Conservation (phyloP, 371 early-diverging fungal genomes). For the Lichtheimia ornata region DNA sequence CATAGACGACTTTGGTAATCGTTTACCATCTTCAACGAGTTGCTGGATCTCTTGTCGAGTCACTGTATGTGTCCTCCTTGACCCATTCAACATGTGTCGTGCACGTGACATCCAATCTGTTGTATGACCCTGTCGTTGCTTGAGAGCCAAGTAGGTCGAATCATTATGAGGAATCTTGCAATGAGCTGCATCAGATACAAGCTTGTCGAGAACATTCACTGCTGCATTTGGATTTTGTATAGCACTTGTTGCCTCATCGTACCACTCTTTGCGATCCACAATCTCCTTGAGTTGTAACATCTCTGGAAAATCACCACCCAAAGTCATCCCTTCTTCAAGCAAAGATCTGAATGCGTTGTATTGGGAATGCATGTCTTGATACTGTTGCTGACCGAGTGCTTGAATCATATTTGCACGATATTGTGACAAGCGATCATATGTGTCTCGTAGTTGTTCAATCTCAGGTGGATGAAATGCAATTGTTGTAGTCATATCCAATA, state of each 20-base stretch:
- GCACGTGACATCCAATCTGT: conserved; percentile 17
- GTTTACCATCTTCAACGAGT: not conserved
- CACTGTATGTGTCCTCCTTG: not conserved
- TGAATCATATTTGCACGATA: not conserved
- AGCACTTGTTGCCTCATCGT: conserved; percentile 10
- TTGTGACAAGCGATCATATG: conserved; percentile 9
- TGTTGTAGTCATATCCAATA: conserved; percentile 11
- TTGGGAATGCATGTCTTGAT: not conserved
- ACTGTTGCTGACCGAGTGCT: not conserved
- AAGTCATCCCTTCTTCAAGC: conserved; percentile 3
- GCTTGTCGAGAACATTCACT: conserved; percentile 7
- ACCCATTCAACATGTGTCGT: conserved; percentile 37
- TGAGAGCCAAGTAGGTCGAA: conserved; percentile 4
- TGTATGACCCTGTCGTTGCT: conserved; percentile 5
- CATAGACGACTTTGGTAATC: conserved; percentile 4
- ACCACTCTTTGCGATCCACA: conserved; percentile 17
- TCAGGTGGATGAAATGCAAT: conserved; percentile 22
- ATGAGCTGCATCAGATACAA: conserved; percentile 11
- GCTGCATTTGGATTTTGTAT: not conserved
- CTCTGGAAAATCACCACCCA: conserved; percentile 21
- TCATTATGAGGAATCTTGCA: conserved; percentile 6
- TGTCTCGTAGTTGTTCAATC: conserved; percentile 12
- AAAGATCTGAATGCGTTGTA: conserved; percentile 10
- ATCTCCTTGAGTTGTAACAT: conserved; percentile 13
- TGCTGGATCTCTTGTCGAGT: not conserved